These are phyloP conservation scores for Vigna mungo DNA, from an alignment of 306 rosid genomes.

Conservation along the genomic window DNA sequence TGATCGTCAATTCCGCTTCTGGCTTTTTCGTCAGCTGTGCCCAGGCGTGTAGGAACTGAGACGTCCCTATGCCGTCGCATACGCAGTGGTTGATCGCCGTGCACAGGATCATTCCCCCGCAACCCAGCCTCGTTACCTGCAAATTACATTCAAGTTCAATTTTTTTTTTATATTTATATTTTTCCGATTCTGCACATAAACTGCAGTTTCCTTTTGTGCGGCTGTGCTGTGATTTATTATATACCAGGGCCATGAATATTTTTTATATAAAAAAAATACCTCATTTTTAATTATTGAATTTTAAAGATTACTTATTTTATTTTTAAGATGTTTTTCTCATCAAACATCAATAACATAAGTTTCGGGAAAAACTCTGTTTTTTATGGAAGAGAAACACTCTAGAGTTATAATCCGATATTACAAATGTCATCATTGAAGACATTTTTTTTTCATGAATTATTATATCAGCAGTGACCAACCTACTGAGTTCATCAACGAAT, in stretches of 20 bases:
- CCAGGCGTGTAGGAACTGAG: constrained; percentile 80
- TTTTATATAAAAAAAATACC: not conserved
- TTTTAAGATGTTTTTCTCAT: not conserved
- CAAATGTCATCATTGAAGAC: no score
- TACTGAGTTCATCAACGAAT: not conserved
- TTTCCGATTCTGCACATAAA: no score
- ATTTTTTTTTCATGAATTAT: not conserved
- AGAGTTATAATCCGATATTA: not conserved
- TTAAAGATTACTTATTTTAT: not conserved
- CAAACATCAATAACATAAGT: not conserved
- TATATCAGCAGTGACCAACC: not conserved
- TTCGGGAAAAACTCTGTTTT: not conserved
- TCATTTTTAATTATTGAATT: not conserved
- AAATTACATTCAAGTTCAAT: not conserved
- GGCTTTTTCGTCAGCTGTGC: constrained; percentile 57
- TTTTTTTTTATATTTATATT: no score
- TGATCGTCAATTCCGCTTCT: constrained; percentile 36
- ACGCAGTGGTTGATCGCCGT: constrained; percentile 82
- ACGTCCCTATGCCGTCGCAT: constrained; percentile 81
- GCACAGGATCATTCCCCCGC: constrained; percentile 82
- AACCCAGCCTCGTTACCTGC: constrained; percentile 69
- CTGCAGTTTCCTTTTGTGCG: no score
- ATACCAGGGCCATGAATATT: not conserved
- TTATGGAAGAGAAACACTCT: not conserved
- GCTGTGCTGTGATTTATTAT: no score